Evolutionary conservation across 1,284 basidiomycete genomes (phyloP).

Genomic region (Microbotryum intermedium): DNA sequence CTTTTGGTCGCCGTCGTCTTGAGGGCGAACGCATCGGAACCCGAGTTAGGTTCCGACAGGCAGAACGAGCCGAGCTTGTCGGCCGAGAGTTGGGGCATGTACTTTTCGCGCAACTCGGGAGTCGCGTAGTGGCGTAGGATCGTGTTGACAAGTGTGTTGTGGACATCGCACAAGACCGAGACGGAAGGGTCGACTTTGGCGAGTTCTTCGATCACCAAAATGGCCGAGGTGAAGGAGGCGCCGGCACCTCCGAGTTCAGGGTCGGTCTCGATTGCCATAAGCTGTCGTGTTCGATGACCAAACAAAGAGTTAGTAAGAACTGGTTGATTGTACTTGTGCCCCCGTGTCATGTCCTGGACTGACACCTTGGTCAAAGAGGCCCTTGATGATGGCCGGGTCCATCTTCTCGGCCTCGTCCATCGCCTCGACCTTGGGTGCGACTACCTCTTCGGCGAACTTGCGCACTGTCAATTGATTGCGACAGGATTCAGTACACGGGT

Average conservation of each 20-base stretch:
- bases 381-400: slow-evolving; percentile 81
- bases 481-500: background rate
- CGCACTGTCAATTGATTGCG: slow-evolving; percentile 50
- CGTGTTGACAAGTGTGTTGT: slow-evolving; percentile 95
- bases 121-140: slow-evolving; percentile 81
- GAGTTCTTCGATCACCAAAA: slow-evolving; percentile 94
- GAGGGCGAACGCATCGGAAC: slow-evolving; percentile 93
- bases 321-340: background rate
- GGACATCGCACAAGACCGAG: slow-evolving; percentile 92
- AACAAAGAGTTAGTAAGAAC: background rate
- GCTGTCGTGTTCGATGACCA: slow-evolving; percentile 43
- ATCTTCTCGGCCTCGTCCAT: slow-evolving; percentile 98
- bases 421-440: slow-evolving; percentile 80
- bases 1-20: slow-evolving; percentile 86
- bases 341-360: slow-evolving; percentile 35
- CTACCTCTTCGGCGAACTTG: slow-evolving; percentile 79
- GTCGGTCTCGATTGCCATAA: slow-evolving; percentile 94
- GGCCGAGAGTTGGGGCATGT: slow-evolving; percentile 73
- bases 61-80: slow-evolving; percentile 92
- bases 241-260: slow-evolving; percentile 78
- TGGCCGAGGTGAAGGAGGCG: slow-evolving; percentile 86
- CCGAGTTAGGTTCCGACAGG: slow-evolving; percentile 82
- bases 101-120: slow-evolving; percentile 76
- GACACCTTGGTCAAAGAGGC: slow-evolving; percentile 91
- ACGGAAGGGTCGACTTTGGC: slow-evolving; percentile 95